Evolutionary conservation across 2,329 filamentous ascomycete species (phyloP).

Genomic region (Penicillium verrucosum): DNA sequence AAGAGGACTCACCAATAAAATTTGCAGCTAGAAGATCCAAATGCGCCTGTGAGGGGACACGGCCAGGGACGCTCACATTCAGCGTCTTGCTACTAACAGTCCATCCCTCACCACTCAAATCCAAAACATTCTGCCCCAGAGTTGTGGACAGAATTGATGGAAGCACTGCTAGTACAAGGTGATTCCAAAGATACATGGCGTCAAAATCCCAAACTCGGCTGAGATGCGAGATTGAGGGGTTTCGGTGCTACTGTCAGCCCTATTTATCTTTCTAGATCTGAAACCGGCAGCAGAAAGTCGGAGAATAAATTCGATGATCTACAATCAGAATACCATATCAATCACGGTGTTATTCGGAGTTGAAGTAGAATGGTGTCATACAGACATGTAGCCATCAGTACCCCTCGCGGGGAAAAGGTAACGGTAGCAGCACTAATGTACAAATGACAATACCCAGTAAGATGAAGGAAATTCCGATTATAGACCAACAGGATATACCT

Average conservation of each 20-base stretch:
- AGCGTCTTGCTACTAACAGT: slow-evolving; percentile 45
- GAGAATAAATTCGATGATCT: not conserved
- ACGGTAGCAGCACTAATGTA: slow-evolving; percentile 19
- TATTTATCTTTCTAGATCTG: not conserved
- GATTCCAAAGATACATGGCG: slow-evolving; percentile 21
- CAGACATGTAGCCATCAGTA: too few species aligned
- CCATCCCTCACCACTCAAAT: slow-evolving; percentile 45
- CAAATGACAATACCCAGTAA: not conserved
- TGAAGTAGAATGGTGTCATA: not conserved
- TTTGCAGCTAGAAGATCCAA: slow-evolving; percentile 55
- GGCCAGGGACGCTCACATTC: slow-evolving; percentile 54
- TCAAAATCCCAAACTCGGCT: not conserved
- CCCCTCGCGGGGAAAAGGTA: slow-evolving; percentile 14
- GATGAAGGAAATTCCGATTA: not conserved
- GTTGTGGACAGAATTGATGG: slow-evolving; percentile 11
- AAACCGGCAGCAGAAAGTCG: not conserved
- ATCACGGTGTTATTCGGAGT: not conserved
- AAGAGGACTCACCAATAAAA: slow-evolving; percentile 50
- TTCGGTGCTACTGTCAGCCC: not conserved
- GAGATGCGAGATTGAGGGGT: not conserved
- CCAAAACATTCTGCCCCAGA: slow-evolving; percentile 36
- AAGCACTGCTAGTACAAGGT: slow-evolving; percentile 17
- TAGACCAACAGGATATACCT: not conserved
- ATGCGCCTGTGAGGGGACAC: slow-evolving; percentile 58
- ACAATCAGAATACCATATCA: not conserved